Evolutionary conservation across 371 early-diverging fungal genomes (phyloP).

Genomic region (Blastocladiella emersonii): DNA sequence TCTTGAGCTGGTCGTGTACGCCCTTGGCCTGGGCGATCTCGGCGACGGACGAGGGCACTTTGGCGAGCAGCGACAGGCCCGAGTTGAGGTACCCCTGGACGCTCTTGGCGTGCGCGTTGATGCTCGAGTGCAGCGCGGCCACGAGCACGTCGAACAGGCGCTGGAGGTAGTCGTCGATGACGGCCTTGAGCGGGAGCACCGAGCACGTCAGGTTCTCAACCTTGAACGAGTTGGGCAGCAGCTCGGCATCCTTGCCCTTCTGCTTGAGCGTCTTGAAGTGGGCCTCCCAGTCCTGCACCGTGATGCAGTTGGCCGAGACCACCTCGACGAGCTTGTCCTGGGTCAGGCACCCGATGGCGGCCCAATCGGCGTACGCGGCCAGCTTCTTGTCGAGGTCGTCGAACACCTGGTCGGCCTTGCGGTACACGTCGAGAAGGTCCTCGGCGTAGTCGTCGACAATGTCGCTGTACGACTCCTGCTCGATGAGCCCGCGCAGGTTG

Average conservation of each 20-base stretch:
- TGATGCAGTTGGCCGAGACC: slow-evolving; percentile 10
- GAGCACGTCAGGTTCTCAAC: slow-evolving; percentile 31
- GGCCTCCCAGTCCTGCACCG: slow-evolving; percentile 30
- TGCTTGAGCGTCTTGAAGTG: slow-evolving; percentile 32
- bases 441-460: slow-evolving; percentile 12
- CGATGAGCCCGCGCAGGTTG: slow-evolving; percentile 21
- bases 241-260: slow-evolving; percentile 35
- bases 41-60: slow-evolving; percentile 23
- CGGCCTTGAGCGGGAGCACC: slow-evolving; percentile 27
- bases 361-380: slow-evolving; percentile 32
- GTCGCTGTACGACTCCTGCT: neutral
- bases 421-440: slow-evolving; percentile 24
- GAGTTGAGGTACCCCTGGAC: slow-evolving; percentile 28
- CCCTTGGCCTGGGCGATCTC: slow-evolving; percentile 31
- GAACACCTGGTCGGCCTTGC: slow-evolving; percentile 28
- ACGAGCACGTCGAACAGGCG: slow-evolving; percentile 32
- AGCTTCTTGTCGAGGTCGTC: slow-evolving; percentile 18
- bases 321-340: slow-evolving; percentile 27
- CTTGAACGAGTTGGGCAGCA: slow-evolving; percentile 21
- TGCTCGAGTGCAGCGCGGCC: slow-evolving; percentile 15
- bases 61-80: slow-evolving; percentile 24
- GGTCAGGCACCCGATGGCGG: slow-evolving; percentile 24
- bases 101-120: slow-evolving; percentile 14
- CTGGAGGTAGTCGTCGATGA: slow-evolving; percentile 35
- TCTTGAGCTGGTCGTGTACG: slow-evolving; percentile 23